These are phyloP conservation scores for Trichomonascaceae sp. DNA, from an alignment of 1,139 yeast species.

Conservation along the genomic window DNA sequence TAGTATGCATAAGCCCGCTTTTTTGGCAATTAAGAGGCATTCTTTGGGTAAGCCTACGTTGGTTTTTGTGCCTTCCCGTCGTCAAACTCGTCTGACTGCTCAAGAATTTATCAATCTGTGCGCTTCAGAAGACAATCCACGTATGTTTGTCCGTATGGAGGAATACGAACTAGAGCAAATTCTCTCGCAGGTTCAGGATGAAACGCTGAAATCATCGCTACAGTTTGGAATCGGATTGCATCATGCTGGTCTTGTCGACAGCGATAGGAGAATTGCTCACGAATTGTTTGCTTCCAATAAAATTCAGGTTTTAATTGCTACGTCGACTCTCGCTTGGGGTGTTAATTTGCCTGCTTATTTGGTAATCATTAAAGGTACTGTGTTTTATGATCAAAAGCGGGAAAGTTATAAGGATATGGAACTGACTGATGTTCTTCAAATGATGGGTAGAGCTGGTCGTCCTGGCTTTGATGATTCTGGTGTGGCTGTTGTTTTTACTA, in stretches of 20 bases:
- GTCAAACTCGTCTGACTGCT: conserved; percentile 95
- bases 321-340: conserved; percentile 97
- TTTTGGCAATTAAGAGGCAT: conserved; percentile 92
- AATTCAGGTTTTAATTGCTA: conserved; percentile 85
- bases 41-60: conserved; percentile 90
- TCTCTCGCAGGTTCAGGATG: conserved; percentile 71
- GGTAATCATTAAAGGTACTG: conserved; percentile 91
- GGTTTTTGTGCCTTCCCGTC: conserved; percentile 92
- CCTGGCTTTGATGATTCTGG: conserved; percentile 96
- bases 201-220: conserved; percentile 71
- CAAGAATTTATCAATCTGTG: conserved; percentile 87
- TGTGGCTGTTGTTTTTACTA: conserved; percentile 89
- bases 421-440: conserved; percentile 81
- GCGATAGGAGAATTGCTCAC: conserved; percentile 84
- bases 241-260: conserved; percentile 94
- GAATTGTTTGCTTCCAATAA: conserved; percentile 77
- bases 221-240: conserved; percentile 97
- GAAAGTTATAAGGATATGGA: conserved; percentile 85
- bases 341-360: conserved; percentile 93
- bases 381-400: conserved; percentile 74
- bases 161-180: conserved; percentile 69
- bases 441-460: conserved; percentile 95
- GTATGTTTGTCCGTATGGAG: conserved; percentile 72
- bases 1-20: conserved; percentile 97
- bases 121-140: conserved; percentile 90